Base-by-base conservation (phyloP, 805 yeast genomes). In the Kurtzmaniella cleridarum region DNA sequence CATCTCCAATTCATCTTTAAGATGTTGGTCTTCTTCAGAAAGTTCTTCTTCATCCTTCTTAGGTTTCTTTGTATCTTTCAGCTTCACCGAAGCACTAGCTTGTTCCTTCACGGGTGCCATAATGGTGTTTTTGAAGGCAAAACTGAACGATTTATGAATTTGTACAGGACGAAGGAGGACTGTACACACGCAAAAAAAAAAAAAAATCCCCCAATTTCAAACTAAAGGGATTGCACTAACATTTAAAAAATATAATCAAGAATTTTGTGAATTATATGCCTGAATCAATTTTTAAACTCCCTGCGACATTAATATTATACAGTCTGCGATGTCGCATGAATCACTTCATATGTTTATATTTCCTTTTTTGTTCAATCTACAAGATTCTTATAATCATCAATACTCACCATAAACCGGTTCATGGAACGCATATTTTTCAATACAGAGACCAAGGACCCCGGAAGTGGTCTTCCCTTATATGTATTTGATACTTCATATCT, bases 1-100 rank as follows among this genome's bases (percentile, higher is more conserved):
- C 71, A 79, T 65, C 52, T 90, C 98, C 53, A 93, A 75, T 55
- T 89, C 95, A 36, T 75, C 78, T 57, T 93, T 90, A 49, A 93
- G 75, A 57, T 83, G 85, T 50, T 79, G 83, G 62, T 93, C 98
- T 60, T 91, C 98, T 61, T 90, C 98, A 23, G 89, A 83, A 43
- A 93, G 74, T 57, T 89, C 96, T 57, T 89, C 96, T 53, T 82
- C 95, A 27, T 64, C 66, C 30, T 54, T 50, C 39, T 50, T 52
- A 26, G 47, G 56, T 35, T 54, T 45, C 46, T 58, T 59, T 30
- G 43, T 57, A 34, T 53, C 51, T 47, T 57, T 56, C 41, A 46
- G 42, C 45, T 34, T 37, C 39, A 23, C 43, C 35, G 28, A 52
- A 33, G 13, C 44, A 45, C 23, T 47, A 55, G 49, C 46, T 20